Conservation (phyloP, 768 basidiomycete species). For the Auricularia cornea region DNA sequence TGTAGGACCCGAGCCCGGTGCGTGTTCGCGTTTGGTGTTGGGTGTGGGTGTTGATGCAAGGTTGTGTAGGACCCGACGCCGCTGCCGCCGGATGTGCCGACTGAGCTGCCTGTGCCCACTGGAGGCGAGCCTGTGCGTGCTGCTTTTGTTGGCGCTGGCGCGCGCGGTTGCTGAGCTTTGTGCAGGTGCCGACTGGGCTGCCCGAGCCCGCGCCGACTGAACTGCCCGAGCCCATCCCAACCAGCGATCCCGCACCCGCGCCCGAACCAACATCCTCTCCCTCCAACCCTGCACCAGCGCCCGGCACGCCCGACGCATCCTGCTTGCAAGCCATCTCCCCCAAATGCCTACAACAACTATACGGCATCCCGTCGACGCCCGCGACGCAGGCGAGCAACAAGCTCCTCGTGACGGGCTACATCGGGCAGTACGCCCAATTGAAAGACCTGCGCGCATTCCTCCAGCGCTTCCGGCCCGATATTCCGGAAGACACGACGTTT, state of each 20-base stretch:
- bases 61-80: too few relatives aligned
- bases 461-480: slow-evolving; percentile 22
- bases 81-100: neutral
- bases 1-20: neutral
- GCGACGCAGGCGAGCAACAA: slow-evolving; percentile 22
- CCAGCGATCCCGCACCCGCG: neutral
- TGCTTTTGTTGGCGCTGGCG: too few relatives aligned
- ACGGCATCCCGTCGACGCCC: slow-evolving; percentile 25
- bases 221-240: neutral
- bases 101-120: neutral
- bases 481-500: slow-evolving; percentile 34
- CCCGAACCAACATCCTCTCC: neutral
- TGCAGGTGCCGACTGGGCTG: neutral
- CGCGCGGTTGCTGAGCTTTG: too few relatives aligned
- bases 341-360: slow-evolving; percentile 27
- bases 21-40: neutral
- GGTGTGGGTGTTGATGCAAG: too few relatives aligned
- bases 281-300: slow-evolving; percentile 6
- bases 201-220: neutral
- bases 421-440: slow-evolving; percentile 23
- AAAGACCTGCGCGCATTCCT: slow-evolving; percentile 17
- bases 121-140: too few relatives aligned
- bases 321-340: slow-evolving; percentile 24
- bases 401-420: slow-evolving; percentile 27
- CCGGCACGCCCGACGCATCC: slow-evolving; percentile 9